Conservation (phyloP, 179 eudicot genomes). For the Spergularia azorica region DNA sequence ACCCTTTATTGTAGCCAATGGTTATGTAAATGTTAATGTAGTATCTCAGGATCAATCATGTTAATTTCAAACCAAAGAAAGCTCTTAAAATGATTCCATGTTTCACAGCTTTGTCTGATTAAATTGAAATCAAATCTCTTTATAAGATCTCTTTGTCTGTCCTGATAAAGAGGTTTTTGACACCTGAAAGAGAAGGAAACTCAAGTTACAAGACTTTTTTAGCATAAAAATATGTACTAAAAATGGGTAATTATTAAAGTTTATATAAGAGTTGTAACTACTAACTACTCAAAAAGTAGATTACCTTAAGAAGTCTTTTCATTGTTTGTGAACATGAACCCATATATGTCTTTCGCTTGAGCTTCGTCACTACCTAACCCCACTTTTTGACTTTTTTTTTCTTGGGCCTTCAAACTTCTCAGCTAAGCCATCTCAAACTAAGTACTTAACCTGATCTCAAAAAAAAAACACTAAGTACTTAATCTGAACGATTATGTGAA, state of each 20-base stretch:
- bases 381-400: slow-evolving; percentile 14
- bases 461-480: too few species aligned
- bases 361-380: slow-evolving; percentile 34
- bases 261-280: slow-evolving; percentile 1
- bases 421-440: not conserved
- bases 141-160: slow-evolving; percentile 43
- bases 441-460: too few species aligned
- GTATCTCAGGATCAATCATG: not conserved
- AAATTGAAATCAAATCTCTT: slow-evolving; percentile 43
- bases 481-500: too few species aligned
- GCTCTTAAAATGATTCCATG: slow-evolving; percentile 35
- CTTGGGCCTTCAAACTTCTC: too few species aligned
- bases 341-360: slow-evolving; percentile 15
- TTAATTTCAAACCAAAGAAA: not conserved
- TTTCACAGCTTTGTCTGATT: slow-evolving; percentile 38
- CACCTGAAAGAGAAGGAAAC: slow-evolving; percentile 35
- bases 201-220: slow-evolving; percentile 11
- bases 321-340: slow-evolving; percentile 20
- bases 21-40: not conserved
- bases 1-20: slow-evolving; percentile 16
- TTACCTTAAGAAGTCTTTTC: slow-evolving; percentile 10
- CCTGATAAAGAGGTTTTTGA: slow-evolving; percentile 32
- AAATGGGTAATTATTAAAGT: not conserved
- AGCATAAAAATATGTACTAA: not conserved
- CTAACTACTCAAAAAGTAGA: slow-evolving; percentile 21